These are phyloP conservation scores for Mycocentrospora acerina DNA, from an alignment of 2,329 filamentous ascomycete species.

Conservation along the genomic window DNA sequence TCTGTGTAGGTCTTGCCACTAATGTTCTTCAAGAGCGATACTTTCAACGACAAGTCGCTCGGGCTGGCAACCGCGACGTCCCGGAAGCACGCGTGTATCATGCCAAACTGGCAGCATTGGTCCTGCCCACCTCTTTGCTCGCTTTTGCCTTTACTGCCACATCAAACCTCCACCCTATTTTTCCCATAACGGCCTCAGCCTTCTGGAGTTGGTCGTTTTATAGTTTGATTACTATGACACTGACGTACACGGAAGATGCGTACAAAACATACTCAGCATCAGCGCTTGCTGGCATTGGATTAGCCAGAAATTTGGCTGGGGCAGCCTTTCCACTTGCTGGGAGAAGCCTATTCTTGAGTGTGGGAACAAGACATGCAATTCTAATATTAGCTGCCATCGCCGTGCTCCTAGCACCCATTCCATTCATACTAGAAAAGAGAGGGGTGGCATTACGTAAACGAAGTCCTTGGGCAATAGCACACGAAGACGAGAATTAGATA, in stretches of 20 bases:
- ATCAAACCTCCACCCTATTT: slow-evolving; percentile 37
- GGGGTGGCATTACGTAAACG: slow-evolving; percentile 37
- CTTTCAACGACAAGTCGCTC: slow-evolving; percentile 41
- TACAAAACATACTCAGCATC: slow-evolving; percentile 49
- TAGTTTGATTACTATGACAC: slow-evolving; percentile 53
- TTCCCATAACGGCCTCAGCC: slow-evolving; percentile 52
- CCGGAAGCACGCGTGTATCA: slow-evolving; percentile 49
- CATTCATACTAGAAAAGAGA: slow-evolving; percentile 36
- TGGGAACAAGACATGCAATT: slow-evolving; percentile 35
- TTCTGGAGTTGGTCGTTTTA: slow-evolving; percentile 56
- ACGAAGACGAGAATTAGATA: slow-evolving; percentile 37
- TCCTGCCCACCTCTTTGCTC: slow-evolving; percentile 37
- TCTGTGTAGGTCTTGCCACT: slow-evolving; percentile 46
- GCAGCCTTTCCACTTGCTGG: slow-evolving; percentile 38
- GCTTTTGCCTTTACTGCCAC: slow-evolving; percentile 41
- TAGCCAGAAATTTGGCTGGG: slow-evolving; percentile 42
- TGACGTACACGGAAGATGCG: slow-evolving; percentile 53
- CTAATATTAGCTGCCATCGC: slow-evolving; percentile 33
- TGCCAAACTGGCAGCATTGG: slow-evolving; percentile 44
- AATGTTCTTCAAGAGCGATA: slow-evolving; percentile 50
- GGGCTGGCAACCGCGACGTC: slow-evolving; percentile 35
- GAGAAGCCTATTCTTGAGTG: slow-evolving; percentile 28
- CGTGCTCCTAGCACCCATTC: slow-evolving; percentile 33
- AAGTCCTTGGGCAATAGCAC: slow-evolving; percentile 44
- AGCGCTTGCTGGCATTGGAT: slow-evolving; percentile 45